Evolutionary conservation across 2,329 filamentous ascomycete genomes (phyloP), one percentile per base, ranked within the genome.

Genomic region (Ophiocordyceps sinensis): DNA sequence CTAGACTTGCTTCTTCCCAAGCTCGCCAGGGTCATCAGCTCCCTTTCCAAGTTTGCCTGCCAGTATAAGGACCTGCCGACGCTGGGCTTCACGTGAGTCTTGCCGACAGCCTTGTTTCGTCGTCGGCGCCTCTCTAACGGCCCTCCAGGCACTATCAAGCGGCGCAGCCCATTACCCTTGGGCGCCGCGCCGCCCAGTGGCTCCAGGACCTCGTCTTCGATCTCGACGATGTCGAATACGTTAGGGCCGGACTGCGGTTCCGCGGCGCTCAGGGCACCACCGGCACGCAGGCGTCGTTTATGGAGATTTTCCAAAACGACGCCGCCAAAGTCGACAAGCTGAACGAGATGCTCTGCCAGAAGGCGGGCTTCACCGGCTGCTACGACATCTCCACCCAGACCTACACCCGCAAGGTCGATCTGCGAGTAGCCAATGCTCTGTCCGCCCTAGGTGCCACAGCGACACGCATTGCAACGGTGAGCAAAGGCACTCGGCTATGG

Each of bases 391-490:
- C 80, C 14, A 78, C 77, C n/a, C 84, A 89, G 57, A 70, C 66
- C 5, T 70, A 69, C 63, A 79, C 82, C 5, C 75, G 85, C 47
- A 91, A 91, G 64, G 79, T 94, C 41, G 87, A 95, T 56, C 68
- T 84, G 34, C 70, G 80, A 43, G 69, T 94, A n/a, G 73, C 79
- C 51, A 88, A 91, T 55, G 85, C 83, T n/a, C 67, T 94, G 29
- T 71, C 74, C 28, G 84, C 78, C 1, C 77, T 94, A 40, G 87
- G 84, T 21, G 73, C 85, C n/a, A 85, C 85, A 0, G 83, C 77
- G 14, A 37, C 28, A 6, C 32, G 35, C 19, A 29, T 41, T 8
- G 39, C 39, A 9, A 41, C 39, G 28, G 37, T 38, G 7, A 19
- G 28, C 11, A n/a, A 31, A 12, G 4, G 11, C 14, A n/a, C 29